Evolutionary conservation across 2,329 filamentous ascomycete species (phyloP).

Genomic region (Didymella pomorum): DNA sequence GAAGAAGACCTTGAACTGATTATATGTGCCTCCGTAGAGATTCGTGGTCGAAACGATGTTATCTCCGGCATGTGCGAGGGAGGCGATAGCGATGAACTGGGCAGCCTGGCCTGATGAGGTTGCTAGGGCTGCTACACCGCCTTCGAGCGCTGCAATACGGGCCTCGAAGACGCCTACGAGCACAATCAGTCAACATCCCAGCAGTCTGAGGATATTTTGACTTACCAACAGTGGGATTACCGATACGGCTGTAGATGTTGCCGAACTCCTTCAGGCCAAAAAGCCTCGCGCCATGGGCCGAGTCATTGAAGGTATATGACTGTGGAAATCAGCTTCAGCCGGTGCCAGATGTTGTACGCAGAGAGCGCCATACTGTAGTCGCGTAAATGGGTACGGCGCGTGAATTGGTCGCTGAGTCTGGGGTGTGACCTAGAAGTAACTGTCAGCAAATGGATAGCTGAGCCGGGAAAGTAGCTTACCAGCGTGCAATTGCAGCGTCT

Average conservation of each 20-base stretch:
- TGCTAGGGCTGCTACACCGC: constrained; percentile 85
- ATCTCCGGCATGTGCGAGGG: constrained; percentile 86
- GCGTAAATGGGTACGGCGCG: constrained; percentile 96
- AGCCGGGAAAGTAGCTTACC: constrained; percentile 41
- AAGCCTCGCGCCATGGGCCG: constrained; percentile 89
- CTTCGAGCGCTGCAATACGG: constrained; percentile 93
- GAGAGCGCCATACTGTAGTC: constrained; percentile 67
- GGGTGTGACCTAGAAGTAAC: constrained; percentile 68
- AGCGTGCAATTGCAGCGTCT: constrained; percentile 61
- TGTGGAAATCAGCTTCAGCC: constrained; percentile 46
- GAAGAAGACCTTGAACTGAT: constrained; percentile 92
- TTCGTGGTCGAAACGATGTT: constrained; percentile 93
- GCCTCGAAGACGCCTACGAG: constrained; percentile 86
- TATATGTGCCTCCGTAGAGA: constrained; percentile 91
- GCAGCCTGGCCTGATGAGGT: constrained; percentile 87
- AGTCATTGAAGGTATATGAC: constrained; percentile 96
- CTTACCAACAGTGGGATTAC: constrained; percentile 69
- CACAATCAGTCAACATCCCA: constrained; percentile 70
- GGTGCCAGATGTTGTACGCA: background rate
- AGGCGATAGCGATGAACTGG: constrained; percentile 87
- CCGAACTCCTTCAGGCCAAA: constrained; percentile 97
- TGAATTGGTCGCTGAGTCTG: constrained; percentile 82
- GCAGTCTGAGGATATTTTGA: too few species aligned
- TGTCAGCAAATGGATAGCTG: constrained; percentile 4
- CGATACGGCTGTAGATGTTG: constrained; percentile 97